Conservation (phyloP, 495 filamentous ascomycete genomes). For the Cryomyces minteri region DNA sequence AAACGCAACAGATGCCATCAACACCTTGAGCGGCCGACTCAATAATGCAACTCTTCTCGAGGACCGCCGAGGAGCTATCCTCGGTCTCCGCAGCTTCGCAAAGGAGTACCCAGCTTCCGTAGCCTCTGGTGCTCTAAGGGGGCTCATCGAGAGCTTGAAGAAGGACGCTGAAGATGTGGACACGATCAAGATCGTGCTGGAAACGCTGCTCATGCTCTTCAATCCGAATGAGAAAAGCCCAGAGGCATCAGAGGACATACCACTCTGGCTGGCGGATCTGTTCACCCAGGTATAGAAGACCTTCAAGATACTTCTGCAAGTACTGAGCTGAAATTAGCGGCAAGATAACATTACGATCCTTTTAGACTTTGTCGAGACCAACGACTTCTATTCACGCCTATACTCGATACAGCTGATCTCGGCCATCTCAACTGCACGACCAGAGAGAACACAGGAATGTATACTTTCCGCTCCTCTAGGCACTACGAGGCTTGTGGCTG, state of each 20-base stretch:
- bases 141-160: constrained; percentile 64
- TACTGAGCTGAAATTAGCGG: constrained; percentile 39
- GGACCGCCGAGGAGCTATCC: constrained; percentile 81
- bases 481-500: constrained; percentile 67
- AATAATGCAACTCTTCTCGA: constrained; percentile 78
- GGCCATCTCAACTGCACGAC: constrained; percentile 68
- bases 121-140: constrained; percentile 75
- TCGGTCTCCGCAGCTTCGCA: constrained; percentile 86
- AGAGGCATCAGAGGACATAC: constrained; percentile 93
- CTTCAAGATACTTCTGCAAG: neutral
- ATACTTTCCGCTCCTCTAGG: constrained; percentile 75
- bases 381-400: constrained; percentile 83
- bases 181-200: constrained; percentile 81
- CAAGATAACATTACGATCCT: constrained; percentile 95
- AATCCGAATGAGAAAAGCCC: constrained; percentile 55
- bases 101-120: constrained; percentile 92
- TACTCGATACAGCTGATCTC: constrained; percentile 84
- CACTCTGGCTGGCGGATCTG: constrained; percentile 91
- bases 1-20: constrained; percentile 85
- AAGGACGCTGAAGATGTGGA: constrained; percentile 93
- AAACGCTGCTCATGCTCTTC: constrained; percentile 90
- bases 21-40: constrained; percentile 67
- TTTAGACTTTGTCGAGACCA: constrained; percentile 69
- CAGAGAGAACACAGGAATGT: constrained; percentile 91
- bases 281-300: constrained; percentile 62